Percentiles rank a stretch among this genome's conserved stretches.
Conservation (phyloP, 257 asterid genomes). For the Scutellaria barbata region DNA sequence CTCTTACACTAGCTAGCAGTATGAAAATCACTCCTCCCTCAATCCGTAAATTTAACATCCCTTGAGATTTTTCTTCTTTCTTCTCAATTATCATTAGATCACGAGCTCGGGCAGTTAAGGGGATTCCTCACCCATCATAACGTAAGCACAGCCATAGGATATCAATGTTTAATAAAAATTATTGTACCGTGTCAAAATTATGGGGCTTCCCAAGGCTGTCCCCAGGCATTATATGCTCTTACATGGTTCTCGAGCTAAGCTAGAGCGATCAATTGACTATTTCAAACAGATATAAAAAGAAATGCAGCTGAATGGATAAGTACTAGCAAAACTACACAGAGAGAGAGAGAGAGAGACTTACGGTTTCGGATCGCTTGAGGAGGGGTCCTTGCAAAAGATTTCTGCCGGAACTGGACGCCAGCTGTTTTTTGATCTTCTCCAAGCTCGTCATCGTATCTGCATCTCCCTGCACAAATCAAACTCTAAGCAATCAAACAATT, state of each 20-base stretch:
- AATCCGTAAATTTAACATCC: background rate
- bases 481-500: slow-evolving; percentile 31
- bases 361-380: slow-evolving; percentile 99
- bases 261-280: background rate
- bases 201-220: background rate
- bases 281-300: background rate
- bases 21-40: background rate
- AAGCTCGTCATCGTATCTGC: slow-evolving; percentile 85
- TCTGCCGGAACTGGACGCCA: slow-evolving; percentile 93
- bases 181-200: background rate
- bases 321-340: background rate
- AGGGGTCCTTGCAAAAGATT: slow-evolving; percentile 95
- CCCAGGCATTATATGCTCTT: background rate
- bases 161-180: background rate
- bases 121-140: slow-evolving; percentile 1
- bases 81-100: background rate
- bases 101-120: background rate
- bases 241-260: slow-evolving; percentile 17
- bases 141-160: background rate
- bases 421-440: slow-evolving; percentile 98
- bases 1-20: background rate
- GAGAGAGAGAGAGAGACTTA: slow-evolving; percentile 21
- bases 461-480: slow-evolving; percentile 58
- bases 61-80: background rate
- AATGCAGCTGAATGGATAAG: slow-evolving; percentile 26